Percentiles rank a stretch among this genome's conserved stretches.
These are phyloP conservation scores for Hypoxylon lienhwacheense DNA, from an alignment of 495 filamentous ascomycete species.

Conservation along the genomic window DNA sequence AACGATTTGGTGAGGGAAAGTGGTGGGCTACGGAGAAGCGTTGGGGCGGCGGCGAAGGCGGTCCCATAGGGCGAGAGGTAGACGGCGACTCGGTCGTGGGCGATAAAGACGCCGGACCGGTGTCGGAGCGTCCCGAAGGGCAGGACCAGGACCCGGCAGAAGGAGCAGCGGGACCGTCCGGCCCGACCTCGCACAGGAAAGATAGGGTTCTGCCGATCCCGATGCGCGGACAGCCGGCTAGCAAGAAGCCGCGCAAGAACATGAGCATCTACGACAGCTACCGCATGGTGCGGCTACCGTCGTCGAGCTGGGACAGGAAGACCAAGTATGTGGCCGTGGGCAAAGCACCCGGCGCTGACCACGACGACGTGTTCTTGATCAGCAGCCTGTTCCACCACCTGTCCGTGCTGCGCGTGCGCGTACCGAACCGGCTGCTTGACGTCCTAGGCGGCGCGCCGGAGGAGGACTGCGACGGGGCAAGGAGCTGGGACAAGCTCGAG, in stretches of 20 bases:
- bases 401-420: slow-evolving; percentile 69
- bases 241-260: slow-evolving; percentile 51
- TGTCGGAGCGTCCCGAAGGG: neutral
- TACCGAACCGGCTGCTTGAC: slow-evolving; percentile 67
- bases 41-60: slow-evolving; percentile 75
- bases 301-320: slow-evolving; percentile 75
- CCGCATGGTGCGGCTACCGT: slow-evolving; percentile 62
- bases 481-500: slow-evolving; percentile 58
- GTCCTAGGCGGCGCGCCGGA: slow-evolving; percentile 46
- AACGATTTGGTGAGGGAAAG: slow-evolving; percentile 67
- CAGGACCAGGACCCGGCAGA: neutral
- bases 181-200: neutral
- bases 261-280: slow-evolving; percentile 58
- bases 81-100: slow-evolving; percentile 48
- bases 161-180: neutral
- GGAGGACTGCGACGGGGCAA: slow-evolving; percentile 4
- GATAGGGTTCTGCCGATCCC: slow-evolving; percentile 26
- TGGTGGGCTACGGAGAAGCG: slow-evolving; percentile 79
- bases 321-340: slow-evolving; percentile 74
- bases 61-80: slow-evolving; percentile 60
- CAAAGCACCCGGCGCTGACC: slow-evolving; percentile 47
- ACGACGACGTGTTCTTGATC: slow-evolving; percentile 76
- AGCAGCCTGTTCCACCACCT: slow-evolving; percentile 84
- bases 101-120: slow-evolving; percentile 45
- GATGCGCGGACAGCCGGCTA: slow-evolving; percentile 49